A percentile compares a stretch with the other conserved stretches of the same genome.
Conservation (phyloP, 306 rosid species). For the Psophocarpus tetragonolobus region DNA sequence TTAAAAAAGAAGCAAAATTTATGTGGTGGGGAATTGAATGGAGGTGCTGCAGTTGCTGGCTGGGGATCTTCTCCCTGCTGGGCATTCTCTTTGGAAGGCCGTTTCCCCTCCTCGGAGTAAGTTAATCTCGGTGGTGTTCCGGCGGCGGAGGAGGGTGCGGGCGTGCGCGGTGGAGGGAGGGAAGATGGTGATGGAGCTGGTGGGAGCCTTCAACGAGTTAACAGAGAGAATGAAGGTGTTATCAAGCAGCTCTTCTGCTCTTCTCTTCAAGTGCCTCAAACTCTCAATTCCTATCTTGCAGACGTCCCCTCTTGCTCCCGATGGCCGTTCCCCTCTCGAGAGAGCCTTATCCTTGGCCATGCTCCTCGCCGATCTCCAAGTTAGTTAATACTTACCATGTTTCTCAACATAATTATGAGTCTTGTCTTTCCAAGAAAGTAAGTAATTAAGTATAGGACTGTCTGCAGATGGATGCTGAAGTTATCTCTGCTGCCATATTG, state of each 20-base stretch:
- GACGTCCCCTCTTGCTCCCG: slow-evolving; percentile 56
- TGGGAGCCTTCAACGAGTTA: slow-evolving; percentile 83
- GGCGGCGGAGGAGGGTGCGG: not conserved
- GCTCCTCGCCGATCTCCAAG: slow-evolving; percentile 86
- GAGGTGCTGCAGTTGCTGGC: slow-evolving; percentile 25
- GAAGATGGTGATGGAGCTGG: slow-evolving; percentile 84
- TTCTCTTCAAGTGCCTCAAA: slow-evolving; percentile 79
- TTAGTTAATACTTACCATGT: not conserved
- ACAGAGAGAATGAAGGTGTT: slow-evolving; percentile 67
- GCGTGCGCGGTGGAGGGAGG: slow-evolving; percentile 52
- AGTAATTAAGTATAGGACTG: not conserved
- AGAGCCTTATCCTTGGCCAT: slow-evolving; percentile 74
- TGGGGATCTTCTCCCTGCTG: slow-evolving; percentile 13
- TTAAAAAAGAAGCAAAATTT: not conserved
- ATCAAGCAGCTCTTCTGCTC: slow-evolving; percentile 60
- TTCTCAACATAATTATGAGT: no score
- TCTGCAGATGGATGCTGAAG: slow-evolving; percentile 89
- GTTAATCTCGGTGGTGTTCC: not conserved
- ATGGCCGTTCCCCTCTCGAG: slow-evolving; percentile 85
- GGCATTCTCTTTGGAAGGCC: slow-evolving; percentile 1
- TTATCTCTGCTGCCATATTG: slow-evolving; percentile 80
- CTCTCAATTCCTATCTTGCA: slow-evolving; percentile 76
- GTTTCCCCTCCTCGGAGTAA: not conserved
- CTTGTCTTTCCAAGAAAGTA: no score
- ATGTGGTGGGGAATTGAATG: slow-evolving; percentile 18